Evolutionary conservation across 2,329 filamentous ascomycete species (phyloP), one percentile per base, ranked within the genome.

Genomic region (Sclerotinia glacialis): DNA sequence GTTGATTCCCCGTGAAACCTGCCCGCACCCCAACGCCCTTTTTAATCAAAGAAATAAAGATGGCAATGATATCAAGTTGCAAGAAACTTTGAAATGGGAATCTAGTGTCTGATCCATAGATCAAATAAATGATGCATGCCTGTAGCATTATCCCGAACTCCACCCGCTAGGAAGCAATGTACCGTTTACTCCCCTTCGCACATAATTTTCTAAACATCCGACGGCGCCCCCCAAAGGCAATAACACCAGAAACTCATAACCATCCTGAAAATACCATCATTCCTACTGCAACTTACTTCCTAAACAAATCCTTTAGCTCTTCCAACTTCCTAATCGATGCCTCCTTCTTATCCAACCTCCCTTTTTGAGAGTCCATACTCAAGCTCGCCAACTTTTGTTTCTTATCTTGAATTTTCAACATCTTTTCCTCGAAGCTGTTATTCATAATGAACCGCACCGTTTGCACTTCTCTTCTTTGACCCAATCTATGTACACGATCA

Each of bases 391-490:
- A 80, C 77, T 92, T 89, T 80, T 90, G 91, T 83, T 99, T 99
- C 84, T 95, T 96, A 67, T 91, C 87, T 77, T 97, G 94, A 69
- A 99, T 80, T 73, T 90, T 84, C 3, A 96, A 81, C 85, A 99
- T 97, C 80, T 93, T 94, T 80, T 96, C 92, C 77, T 99, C 95
- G 68, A 99, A 96, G 74, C 92, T 97, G 68, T 87, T 83, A 31
- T 85, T 83, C 92, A 98, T 98, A 73, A 98, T 89, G 77, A 92
- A 98, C 47, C 93, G 87, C 47, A 91, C 88, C 1, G 93, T 96
- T n/a, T 85, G 85, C 0, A 99, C 95, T 16, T 89, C 86, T n/a
- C 95, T 84, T 73, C 86, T 95, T 80, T 99, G 95, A 0, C 95
- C 93, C 1, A 97, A 82, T 23, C 93, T 88, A 77, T 97, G 93